A percentile compares a stretch with the other conserved stretches of the same genome.
Conservation (phyloP, 2,329 filamentous ascomycete genomes). For the Ophiostoma novo-ulmi region DNA sequence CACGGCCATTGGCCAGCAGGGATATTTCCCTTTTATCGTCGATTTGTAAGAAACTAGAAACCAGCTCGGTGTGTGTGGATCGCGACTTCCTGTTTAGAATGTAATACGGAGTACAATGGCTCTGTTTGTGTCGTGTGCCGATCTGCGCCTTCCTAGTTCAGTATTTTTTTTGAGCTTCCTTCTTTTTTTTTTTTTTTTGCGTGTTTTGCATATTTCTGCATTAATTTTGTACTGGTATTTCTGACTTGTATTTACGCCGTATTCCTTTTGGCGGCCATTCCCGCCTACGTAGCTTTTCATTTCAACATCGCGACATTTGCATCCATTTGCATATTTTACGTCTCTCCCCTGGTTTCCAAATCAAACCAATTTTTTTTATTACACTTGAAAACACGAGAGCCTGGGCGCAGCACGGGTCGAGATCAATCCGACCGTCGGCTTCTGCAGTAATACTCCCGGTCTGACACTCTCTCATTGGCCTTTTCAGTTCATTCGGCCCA, state of each 20-base stretch:
- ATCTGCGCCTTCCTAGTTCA: not conserved
- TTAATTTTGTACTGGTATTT: no score
- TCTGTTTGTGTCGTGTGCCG: slow-evolving; percentile 6
- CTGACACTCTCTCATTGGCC: not conserved
- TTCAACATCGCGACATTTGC: not conserved
- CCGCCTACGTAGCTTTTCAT: not conserved
- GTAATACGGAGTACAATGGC: not conserved
- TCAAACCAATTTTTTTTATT: not conserved
- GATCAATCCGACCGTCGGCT: not conserved
- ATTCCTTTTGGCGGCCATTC: not conserved
- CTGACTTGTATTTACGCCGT: no score
- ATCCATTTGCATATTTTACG: not conserved
- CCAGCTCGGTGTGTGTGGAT: slow-evolving; percentile 4
- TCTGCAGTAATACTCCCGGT: not conserved
- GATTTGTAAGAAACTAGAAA: not conserved
- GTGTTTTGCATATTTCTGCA: not conserved
- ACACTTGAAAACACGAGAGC: not conserved
- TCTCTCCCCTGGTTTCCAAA: not conserved
- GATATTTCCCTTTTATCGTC: not conserved
- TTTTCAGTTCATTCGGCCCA: not conserved
- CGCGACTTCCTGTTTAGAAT: not conserved
- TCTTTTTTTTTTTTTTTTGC: not conserved
- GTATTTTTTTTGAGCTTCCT: not conserved
- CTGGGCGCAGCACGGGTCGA: slow-evolving; percentile 6
- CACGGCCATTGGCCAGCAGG: not conserved